phyloP scores from a whole-genome alignment of 768 basidiomycete genomes.

The Tricholoma sp. region DNA sequence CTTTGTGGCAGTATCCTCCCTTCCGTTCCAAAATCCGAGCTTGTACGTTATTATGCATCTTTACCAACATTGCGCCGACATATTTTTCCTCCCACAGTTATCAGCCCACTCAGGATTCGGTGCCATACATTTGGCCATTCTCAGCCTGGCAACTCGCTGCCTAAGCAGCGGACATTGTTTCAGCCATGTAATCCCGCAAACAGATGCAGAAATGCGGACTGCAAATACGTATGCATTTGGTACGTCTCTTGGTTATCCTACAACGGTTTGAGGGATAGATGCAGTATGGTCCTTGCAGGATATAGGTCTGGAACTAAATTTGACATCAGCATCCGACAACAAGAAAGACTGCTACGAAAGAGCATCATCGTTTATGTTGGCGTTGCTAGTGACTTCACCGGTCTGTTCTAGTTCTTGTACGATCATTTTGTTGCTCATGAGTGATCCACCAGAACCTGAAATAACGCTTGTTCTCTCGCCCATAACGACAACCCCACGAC shows the following conservation, averaged over 20 bases:
- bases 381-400: constrained; percentile 66
- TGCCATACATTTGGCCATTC: constrained; percentile 73
- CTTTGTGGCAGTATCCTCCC: constrained; percentile 67
- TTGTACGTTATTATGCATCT: constrained; percentile 45
- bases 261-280: neutral
- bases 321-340: constrained; percentile 47
- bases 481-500: constrained; percentile 48
- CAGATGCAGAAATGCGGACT: constrained; percentile 58
- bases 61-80: neutral
- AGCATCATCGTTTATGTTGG: constrained; percentile 65
- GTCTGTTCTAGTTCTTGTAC: constrained; percentile 24
- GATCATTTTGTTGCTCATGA: neutral
- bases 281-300: constrained; percentile 28
- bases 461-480: constrained; percentile 71
- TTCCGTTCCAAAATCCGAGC: constrained; percentile 66
- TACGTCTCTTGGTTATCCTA: constrained; percentile 20
- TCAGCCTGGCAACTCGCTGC: constrained; percentile 68
- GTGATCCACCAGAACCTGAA: constrained; percentile 49
- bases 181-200: constrained; percentile 53
- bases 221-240: constrained; percentile 52
- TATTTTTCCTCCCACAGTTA: constrained; percentile 27
- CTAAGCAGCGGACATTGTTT: constrained; percentile 58
- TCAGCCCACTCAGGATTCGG: constrained; percentile 79
- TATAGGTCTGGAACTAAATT: constrained; percentile 53
- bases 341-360: constrained; percentile 56